Conservation (phyloP, 345 rosid species). For the Corymbia maculata region DNA sequence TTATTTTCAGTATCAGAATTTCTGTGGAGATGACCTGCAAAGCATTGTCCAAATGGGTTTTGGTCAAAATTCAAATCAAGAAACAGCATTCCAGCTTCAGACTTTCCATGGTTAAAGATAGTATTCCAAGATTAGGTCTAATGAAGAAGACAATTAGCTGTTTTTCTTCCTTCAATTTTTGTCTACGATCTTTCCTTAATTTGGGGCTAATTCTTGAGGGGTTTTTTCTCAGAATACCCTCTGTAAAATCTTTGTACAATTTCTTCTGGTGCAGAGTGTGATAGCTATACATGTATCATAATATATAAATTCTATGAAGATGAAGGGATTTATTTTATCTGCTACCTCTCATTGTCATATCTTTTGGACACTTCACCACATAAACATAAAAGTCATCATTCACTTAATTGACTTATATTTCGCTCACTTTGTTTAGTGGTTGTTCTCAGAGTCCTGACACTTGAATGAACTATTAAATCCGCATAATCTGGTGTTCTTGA, state of each 20-base stretch:
- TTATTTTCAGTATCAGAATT: constrained; percentile 31
- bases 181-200: neutral
- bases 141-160: neutral
- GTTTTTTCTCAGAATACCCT: neutral
- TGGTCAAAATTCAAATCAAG: constrained; percentile 24
- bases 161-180: neutral
- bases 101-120: constrained; percentile 24
- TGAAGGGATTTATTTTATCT: neutral
- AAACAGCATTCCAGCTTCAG: constrained; percentile 12
- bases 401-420: neutral
- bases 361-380: neutral
- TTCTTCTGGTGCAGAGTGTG: constrained; percentile 18
- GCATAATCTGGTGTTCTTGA: constrained; percentile 24
- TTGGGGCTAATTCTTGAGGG: constrained; percentile 1
- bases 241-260: constrained; percentile 18
- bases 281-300: constrained; percentile 20
- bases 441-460: neutral
- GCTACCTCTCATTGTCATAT: neutral
- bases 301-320: constrained; percentile 23
- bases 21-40: constrained; percentile 67
- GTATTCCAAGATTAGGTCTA: neutral
- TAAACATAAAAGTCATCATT: neutral
- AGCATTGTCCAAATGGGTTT: constrained; percentile 77
- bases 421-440: neutral
- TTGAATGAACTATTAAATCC: constrained; percentile 14